These are phyloP conservation scores for Gynostemma pentaphyllum DNA, from an alignment of 306 rosid species.

Conservation along the genomic window DNA sequence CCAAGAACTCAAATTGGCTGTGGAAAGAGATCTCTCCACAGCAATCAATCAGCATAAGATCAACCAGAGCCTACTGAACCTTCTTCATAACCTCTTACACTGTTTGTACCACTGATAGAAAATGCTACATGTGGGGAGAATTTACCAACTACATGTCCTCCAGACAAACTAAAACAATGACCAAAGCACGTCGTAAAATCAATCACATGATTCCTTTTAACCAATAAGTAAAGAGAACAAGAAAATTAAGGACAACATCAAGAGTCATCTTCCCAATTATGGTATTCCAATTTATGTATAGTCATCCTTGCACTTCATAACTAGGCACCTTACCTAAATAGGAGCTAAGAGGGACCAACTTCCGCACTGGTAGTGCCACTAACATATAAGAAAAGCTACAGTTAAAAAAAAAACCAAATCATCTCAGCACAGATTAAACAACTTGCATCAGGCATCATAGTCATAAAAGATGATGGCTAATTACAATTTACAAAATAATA, in stretches of 20 bases:
- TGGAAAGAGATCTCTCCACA: conserved; percentile 95
- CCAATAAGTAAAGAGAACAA: no score
- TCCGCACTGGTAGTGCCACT: conserved; percentile 72
- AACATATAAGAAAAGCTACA: conserved; percentile 17
- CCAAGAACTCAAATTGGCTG: no score
- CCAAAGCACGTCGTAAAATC: conserved; percentile 17
- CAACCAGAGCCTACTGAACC: conserved; percentile 98
- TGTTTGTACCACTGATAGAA: conserved; percentile 91
- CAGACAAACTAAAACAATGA: conserved; percentile 59
- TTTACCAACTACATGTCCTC: conserved; percentile 86
- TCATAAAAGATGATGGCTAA: background rate
- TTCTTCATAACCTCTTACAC: conserved; percentile 97
- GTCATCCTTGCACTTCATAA: background rate
- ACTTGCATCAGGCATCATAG: conserved; percentile 1
- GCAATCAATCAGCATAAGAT: conserved; percentile 71
- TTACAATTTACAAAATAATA: conserved; percentile 12
- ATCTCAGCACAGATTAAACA: background rate
- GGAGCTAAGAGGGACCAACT: conserved; percentile 59
- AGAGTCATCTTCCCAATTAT: no score
- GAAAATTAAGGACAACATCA: no score
- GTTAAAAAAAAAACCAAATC: no score
- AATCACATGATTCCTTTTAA: conserved; percentile 9
- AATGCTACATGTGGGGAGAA: conserved; percentile 95
- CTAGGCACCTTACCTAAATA: conserved; percentile 44
- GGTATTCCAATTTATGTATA: no score